phyloP scores from a whole-genome alignment of 78 protist genomes.

The Dictyostelium purpureum region DNA sequence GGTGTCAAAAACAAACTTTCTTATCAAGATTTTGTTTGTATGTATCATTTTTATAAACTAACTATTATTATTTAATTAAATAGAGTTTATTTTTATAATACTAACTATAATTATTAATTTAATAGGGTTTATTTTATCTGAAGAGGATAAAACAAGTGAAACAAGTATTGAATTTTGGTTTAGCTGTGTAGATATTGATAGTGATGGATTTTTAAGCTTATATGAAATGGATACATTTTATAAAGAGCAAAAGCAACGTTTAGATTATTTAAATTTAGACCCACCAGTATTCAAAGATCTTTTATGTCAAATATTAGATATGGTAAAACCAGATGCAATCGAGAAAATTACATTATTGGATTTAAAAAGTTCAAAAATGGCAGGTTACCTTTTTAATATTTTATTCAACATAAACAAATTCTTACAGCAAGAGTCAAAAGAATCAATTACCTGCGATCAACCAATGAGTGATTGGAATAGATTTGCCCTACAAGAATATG shows the following conservation, averaged over 20 bases:
- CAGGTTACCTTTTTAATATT: constrained; percentile 87
- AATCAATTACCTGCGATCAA: constrained; percentile 69
- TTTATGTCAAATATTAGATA: constrained; percentile 83
- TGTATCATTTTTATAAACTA: too few species aligned
- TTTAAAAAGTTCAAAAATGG: constrained; percentile 59
- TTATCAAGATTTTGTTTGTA: constrained; percentile 68
- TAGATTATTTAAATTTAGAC: constrained; percentile 79
- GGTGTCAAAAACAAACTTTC: constrained; percentile 2
- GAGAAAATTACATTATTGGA: constrained; percentile 45
- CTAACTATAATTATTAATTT: too few species aligned
- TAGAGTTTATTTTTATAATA: too few species aligned
- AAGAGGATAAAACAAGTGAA: constrained; percentile 91
- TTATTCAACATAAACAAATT: constrained; percentile 90
- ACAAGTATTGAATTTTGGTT: constrained; percentile 91
- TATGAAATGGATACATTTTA: constrained; percentile 92
- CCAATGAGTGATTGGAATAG: constrained; percentile 93
- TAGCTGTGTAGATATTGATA: constrained; percentile 87
- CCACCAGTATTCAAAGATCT: constrained; percentile 84
- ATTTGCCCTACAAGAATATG: constrained; percentile 92
- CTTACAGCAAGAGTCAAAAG: constrained; percentile 89
- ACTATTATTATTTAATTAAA: too few species aligned
- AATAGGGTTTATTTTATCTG: constrained; percentile 88
- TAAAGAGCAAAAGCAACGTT: constrained; percentile 87
- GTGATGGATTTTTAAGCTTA: constrained; percentile 88
- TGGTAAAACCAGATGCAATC: constrained; percentile 45